Percentiles rank a stretch among this genome's conserved stretches.
Conservation (phyloP, 352 stramenopile genomes). For the Phytophthora hibernalis region DNA sequence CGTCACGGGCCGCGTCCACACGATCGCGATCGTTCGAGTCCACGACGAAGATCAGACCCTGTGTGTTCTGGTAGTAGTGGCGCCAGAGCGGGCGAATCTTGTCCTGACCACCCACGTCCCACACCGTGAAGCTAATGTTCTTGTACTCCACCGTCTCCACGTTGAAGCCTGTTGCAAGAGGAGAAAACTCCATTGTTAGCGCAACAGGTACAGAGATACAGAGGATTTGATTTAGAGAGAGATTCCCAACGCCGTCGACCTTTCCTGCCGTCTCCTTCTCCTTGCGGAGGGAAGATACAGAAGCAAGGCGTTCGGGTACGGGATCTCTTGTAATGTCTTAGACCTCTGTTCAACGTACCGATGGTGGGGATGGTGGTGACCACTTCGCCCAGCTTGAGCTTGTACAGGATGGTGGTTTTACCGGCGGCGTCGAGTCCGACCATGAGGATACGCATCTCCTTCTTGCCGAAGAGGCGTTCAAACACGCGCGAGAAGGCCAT, state of each 20-base stretch:
- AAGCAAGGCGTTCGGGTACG: background rate
- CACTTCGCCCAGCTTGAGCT: conserved; percentile 92
- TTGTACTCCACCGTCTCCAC: conserved; percentile 99
- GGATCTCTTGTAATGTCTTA: background rate
- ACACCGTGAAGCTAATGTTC: conserved; percentile 99
- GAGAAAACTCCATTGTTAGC: background rate
- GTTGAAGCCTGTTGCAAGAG: conserved; percentile 93
- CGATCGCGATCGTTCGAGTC: conserved; percentile 99
- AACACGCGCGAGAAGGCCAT: conserved; percentile 98
- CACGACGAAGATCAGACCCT: conserved; percentile 99
- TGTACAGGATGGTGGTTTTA: conserved; percentile 99
- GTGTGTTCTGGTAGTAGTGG: conserved; percentile 99
- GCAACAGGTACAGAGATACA: background rate
- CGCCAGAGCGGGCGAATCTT: conserved; percentile 98
- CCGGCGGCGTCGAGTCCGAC: conserved; percentile 99
- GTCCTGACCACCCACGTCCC: conserved; percentile 99
- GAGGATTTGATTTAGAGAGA: background rate
- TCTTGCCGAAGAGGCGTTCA: conserved; percentile 98
- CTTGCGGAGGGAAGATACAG: background rate
- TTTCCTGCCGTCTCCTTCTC: background rate
- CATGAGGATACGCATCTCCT: conserved; percentile 99
- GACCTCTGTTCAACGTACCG: conserved; percentile 66
- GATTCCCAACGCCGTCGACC: conserved; percentile 41
- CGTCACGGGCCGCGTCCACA: conserved; percentile 96
- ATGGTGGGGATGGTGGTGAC: conserved; percentile 99